phyloP scores from a whole-genome alignment of 208 protist species.

The Leptomonas seymouri region DNA sequence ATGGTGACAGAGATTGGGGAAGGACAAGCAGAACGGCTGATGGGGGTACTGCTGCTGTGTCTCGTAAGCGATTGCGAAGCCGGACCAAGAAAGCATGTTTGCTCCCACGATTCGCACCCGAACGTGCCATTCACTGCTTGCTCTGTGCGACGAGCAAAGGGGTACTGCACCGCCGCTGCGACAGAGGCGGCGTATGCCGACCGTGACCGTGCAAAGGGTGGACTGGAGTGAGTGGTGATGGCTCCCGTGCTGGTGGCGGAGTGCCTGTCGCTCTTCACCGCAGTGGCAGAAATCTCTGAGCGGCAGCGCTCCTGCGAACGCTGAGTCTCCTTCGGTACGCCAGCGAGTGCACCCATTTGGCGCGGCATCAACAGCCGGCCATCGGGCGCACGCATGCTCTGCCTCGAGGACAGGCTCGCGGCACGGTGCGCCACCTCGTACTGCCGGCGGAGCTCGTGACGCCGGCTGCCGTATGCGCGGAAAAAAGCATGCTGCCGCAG shows the following conservation, averaged over 20 bases:
- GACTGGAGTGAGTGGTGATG: background rate
- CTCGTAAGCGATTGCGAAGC: slow-evolving; percentile 2
- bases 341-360: slow-evolving; percentile 9
- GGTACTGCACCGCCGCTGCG: background rate
- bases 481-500: slow-evolving; percentile 35
- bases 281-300: slow-evolving; percentile 1
- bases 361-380: slow-evolving; percentile 14
- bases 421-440: slow-evolving; percentile 4
- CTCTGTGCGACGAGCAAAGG: too few relatives aligned
- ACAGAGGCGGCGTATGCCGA: background rate
- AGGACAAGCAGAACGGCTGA: background rate
- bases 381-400: slow-evolving; percentile 2
- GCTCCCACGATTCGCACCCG: background rate
- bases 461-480: slow-evolving; percentile 20
- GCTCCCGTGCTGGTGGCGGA: background rate
- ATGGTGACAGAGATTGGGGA: background rate
- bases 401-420: background rate
- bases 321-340: background rate
- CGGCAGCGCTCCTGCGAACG: slow-evolving; percentile 13
- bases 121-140: background rate
- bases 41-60: background rate
- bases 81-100: slow-evolving; percentile 12
- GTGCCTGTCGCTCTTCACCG: background rate
- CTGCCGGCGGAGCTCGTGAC: slow-evolving; percentile 16
- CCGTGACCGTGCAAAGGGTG: background rate